These are phyloP conservation scores for Amborella trichopoda DNA, from an alignment of 164 flowering plant genomes.

Conservation along the genomic window DNA sequence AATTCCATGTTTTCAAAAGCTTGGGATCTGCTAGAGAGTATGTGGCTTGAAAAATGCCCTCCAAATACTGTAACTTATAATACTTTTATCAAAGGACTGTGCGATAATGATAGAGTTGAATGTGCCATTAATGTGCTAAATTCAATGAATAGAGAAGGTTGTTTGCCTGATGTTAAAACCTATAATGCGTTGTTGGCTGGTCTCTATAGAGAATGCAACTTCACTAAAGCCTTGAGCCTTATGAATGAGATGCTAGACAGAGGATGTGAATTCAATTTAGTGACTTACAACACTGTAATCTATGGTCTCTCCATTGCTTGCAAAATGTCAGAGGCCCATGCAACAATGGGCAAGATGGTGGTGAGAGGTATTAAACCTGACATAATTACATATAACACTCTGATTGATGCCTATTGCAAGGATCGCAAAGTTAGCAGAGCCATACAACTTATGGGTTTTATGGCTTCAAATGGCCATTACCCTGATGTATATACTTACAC, in stretches of 20 bases:
- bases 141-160: conserved; percentile 45
- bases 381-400: conserved; percentile 35
- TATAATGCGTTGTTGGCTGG: conserved; percentile 66
- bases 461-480: conserved; percentile 18
- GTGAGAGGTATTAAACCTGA: conserved; percentile 51
- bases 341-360: conserved; percentile 52
- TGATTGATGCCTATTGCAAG: conserved; percentile 58
- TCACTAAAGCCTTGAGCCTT: conserved; percentile 28
- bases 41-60: conserved; percentile 42
- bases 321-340: conserved; percentile 30
- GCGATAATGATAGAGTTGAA: conserved; percentile 36
- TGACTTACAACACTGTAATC: conserved; percentile 54
- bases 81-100: conserved; percentile 51
- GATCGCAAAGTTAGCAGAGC: conserved; percentile 36
- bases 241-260: conserved; percentile 35
- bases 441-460: conserved; percentile 25
- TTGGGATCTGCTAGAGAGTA: conserved; percentile 35
- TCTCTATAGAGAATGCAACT: conserved; percentile 29
- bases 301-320: conserved; percentile 36
- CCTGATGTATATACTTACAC: conserved; percentile 53
- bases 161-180: conserved; percentile 42
- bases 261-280: conserved; percentile 30
- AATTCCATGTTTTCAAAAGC: conserved; percentile 57
- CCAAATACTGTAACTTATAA: conserved; percentile 65
- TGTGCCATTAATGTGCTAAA: conserved; percentile 40